Conservation (phyloP, 2,329 filamentous ascomycete species). For the Calonectria leucothoes region DNA sequence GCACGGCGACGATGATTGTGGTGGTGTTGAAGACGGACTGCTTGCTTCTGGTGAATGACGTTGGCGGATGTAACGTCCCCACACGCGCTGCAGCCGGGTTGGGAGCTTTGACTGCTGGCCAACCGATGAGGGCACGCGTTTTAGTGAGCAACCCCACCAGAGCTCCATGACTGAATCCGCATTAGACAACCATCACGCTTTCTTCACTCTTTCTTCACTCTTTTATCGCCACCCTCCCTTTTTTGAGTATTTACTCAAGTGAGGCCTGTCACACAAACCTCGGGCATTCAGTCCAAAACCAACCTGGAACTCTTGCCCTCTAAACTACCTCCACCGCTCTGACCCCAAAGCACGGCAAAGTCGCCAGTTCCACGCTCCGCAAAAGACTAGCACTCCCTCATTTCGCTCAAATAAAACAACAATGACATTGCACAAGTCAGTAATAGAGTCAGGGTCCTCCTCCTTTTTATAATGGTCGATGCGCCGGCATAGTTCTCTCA, state of each 20-base stretch:
- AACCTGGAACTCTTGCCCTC: neutral
- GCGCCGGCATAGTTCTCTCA: slow-evolving; percentile 19
- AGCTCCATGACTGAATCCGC: neutral
- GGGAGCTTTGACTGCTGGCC: slow-evolving; percentile 17
- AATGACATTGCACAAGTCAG: slow-evolving; percentile 30
- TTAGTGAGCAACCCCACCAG: slow-evolving; percentile 17
- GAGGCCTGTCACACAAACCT: neutral
- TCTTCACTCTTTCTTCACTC: no score
- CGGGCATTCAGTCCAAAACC: neutral
- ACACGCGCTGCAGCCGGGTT: slow-evolving; percentile 30
- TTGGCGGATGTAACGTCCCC: slow-evolving; percentile 23
- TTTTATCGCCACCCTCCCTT: neutral
- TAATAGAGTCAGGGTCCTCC: slow-evolving; percentile 23
- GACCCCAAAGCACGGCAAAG: slow-evolving; percentile 31
- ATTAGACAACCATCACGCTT: neutral
- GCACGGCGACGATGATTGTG: slow-evolving; percentile 2
- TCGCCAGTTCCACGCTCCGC: slow-evolving; percentile 21
- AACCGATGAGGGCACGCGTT: slow-evolving; percentile 27
- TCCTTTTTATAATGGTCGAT: slow-evolving; percentile 23
- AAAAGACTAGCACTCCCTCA: slow-evolving; percentile 14
- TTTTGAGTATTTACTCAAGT: neutral
- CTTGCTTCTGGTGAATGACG: slow-evolving; percentile 27
- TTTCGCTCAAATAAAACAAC: slow-evolving; percentile 29
- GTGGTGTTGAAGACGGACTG: slow-evolving; percentile 3
- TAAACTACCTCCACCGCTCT: slow-evolving; percentile 19